Conservation (phyloP, 257 asterid species). For the Petunia axillaris region DNA sequence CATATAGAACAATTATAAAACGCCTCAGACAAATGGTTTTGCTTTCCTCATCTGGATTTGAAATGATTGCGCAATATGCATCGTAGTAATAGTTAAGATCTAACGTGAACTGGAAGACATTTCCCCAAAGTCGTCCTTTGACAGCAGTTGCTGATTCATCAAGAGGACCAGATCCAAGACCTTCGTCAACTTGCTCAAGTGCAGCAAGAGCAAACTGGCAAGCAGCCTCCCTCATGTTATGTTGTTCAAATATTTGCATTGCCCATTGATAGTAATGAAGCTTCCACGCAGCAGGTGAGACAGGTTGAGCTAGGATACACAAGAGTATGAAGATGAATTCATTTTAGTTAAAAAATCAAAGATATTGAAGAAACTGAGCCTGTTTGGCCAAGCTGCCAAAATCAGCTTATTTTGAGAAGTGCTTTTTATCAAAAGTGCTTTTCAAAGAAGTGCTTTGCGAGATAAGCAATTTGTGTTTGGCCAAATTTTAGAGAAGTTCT, state of each 20-base stretch:
- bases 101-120: conserved; percentile 77
- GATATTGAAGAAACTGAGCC: background rate
- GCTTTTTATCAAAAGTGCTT: too few species aligned
- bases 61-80: conserved; percentile 91
- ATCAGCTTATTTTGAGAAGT: too few species aligned
- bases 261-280: conserved; percentile 94
- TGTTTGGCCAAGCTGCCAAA: too few species aligned
- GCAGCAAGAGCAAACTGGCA: conserved; percentile 87
- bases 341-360: conserved; percentile 20
- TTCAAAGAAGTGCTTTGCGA: too few species aligned
- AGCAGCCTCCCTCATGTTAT: conserved; percentile 85
- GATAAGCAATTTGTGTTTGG: too few species aligned
- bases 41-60: conserved; percentile 98
- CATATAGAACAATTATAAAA: conserved; percentile 86
- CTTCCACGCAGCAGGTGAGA: conserved; percentile 75
- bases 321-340: conserved; percentile 23
- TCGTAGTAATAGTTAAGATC: conserved; percentile 76
- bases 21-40: conserved; percentile 88
- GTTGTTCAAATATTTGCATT: conserved; percentile 94
- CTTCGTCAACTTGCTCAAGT: conserved; percentile 97
- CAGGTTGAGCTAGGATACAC: conserved; percentile 56
- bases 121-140: conserved; percentile 92
- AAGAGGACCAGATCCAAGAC: conserved; percentile 51
- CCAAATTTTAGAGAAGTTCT: too few species aligned
- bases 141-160: conserved; percentile 71